phyloP scores from a whole-genome alignment of 1,139 yeast genomes.

The Nakaseomyces bracarensis region DNA sequence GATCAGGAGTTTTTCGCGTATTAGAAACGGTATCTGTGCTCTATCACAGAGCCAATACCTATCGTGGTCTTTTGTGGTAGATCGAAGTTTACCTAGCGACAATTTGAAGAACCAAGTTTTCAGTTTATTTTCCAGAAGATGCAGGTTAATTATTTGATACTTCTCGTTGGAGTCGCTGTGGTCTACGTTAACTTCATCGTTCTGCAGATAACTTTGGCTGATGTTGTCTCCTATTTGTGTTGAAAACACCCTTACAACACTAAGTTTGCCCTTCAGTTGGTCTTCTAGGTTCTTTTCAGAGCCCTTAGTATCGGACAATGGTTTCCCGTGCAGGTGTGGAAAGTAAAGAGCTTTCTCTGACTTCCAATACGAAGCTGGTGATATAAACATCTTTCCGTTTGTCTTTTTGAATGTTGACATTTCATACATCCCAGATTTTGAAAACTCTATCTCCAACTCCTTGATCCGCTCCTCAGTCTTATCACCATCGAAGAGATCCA shows the following conservation, averaged over 20 bases:
- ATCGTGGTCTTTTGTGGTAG: conserved; percentile 40
- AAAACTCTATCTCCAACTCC: conserved; percentile 67
- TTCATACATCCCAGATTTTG: conserved; percentile 82
- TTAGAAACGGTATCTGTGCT: conserved; percentile 48
- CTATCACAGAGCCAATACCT: conserved; percentile 59
- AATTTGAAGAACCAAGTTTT: conserved; percentile 34
- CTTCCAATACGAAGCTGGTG: conserved; percentile 72
- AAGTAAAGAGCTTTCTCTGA: conserved; percentile 70
- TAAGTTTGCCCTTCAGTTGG: conserved; percentile 27
- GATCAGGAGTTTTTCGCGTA: conserved; percentile 54
- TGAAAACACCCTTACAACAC: conserved; percentile 26
- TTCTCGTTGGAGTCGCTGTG: conserved; percentile 19
- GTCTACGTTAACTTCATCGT: conserved; percentile 29
- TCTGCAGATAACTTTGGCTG: conserved; percentile 50
- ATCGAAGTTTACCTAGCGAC: conserved; percentile 29
- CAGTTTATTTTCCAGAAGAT: conserved; percentile 61
- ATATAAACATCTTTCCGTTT: conserved; percentile 72
- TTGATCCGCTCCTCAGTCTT: conserved; percentile 46
- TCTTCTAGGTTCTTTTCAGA: conserved; percentile 36
- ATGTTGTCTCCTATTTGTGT: conserved; percentile 68
- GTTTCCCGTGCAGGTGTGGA: conserved; percentile 69
- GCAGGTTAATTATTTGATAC: conserved; percentile 64
- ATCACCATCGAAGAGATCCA: conserved; percentile 41
- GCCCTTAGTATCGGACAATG: conserved; percentile 36
- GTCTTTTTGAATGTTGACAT: conserved; percentile 71